These are phyloP conservation scores for Aschersonia sp. DNA, from an alignment of 2,329 filamentous ascomycete species.

Conservation along the genomic window DNA sequence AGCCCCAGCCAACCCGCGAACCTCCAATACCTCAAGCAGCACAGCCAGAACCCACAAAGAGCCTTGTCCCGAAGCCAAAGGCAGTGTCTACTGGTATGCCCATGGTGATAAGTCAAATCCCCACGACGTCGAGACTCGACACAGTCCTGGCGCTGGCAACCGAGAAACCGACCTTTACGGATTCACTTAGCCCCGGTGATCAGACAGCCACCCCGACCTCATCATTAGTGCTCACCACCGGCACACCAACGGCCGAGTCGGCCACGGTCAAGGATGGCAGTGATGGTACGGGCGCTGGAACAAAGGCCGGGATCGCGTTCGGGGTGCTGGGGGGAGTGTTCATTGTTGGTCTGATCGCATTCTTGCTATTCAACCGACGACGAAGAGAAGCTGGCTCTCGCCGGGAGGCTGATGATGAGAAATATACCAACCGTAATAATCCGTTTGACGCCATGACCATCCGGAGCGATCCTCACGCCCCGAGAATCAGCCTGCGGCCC, in stretches of 20 bases:
- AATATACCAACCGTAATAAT: slow-evolving; percentile 27
- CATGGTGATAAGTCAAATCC: slow-evolving; percentile 13
- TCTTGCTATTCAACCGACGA: slow-evolving; percentile 55
- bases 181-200: slow-evolving; percentile 4
- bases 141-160: slow-evolving; percentile 17
- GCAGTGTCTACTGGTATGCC: slow-evolving; percentile 7
- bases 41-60: neutral
- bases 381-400: slow-evolving; percentile 50
- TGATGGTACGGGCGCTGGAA: slow-evolving; percentile 18
- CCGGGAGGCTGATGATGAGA: slow-evolving; percentile 47
- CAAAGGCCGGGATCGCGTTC: slow-evolving; percentile 73
- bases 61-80: slow-evolving; percentile 2
- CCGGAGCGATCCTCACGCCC: slow-evolving; percentile 37
- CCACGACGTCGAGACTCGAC: slow-evolving; percentile 10
- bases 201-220: slow-evolving; percentile 5
- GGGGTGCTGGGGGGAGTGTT: slow-evolving; percentile 61
- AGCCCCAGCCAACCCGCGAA: slow-evolving; percentile 2
- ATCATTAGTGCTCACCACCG: slow-evolving; percentile 9
- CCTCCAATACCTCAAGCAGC: neutral
- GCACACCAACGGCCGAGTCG: slow-evolving; percentile 7
- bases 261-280: neutral
- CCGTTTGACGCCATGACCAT: slow-evolving; percentile 5
- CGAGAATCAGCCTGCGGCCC: slow-evolving; percentile 73
- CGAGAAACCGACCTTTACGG: slow-evolving; percentile 6
- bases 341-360: slow-evolving; percentile 49